Evolutionary conservation across 306 rosid species (phyloP).

Genomic region (Dalbergia cochinchinensis): DNA sequence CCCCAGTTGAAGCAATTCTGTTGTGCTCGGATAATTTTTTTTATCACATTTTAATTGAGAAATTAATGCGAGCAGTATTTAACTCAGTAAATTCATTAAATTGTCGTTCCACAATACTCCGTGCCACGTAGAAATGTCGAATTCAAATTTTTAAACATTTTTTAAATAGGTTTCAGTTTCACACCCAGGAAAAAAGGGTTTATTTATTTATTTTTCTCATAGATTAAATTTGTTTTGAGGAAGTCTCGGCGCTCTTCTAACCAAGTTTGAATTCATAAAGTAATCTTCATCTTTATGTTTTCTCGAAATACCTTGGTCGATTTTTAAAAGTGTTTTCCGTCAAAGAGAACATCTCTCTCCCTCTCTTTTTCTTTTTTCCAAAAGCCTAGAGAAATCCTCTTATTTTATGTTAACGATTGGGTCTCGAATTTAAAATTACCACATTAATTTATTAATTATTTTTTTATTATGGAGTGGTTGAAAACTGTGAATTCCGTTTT

Average conservation of each 20-base stretch:
- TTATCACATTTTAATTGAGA: no score
- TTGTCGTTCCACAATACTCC: no score
- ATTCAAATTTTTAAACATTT: neutral
- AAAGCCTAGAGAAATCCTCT: no score
- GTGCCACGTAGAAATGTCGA: no score
- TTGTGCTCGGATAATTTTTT: no score
- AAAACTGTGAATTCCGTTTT: neutral
- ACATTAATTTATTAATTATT: neutral
- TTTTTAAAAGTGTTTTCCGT: neutral
- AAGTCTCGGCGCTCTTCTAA: neutral
- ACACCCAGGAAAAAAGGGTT: neutral
- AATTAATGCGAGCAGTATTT: no score
- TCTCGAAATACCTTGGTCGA: neutral
- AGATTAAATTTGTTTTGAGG: no score
- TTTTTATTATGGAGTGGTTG: neutral
- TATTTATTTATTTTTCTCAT: neutral
- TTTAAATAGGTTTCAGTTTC: neutral
- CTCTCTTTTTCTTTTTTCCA: neutral
- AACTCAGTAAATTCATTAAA: no score
- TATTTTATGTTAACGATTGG: neutral
- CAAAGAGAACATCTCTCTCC: neutral
- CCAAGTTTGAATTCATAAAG: neutral
- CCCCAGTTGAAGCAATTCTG: no score
- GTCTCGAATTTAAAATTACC: neutral
- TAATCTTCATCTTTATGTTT: neutral